Evolutionary conservation across 2,329 filamentous ascomycete species (phyloP).

Genomic region (Ophiostoma sp.): DNA sequence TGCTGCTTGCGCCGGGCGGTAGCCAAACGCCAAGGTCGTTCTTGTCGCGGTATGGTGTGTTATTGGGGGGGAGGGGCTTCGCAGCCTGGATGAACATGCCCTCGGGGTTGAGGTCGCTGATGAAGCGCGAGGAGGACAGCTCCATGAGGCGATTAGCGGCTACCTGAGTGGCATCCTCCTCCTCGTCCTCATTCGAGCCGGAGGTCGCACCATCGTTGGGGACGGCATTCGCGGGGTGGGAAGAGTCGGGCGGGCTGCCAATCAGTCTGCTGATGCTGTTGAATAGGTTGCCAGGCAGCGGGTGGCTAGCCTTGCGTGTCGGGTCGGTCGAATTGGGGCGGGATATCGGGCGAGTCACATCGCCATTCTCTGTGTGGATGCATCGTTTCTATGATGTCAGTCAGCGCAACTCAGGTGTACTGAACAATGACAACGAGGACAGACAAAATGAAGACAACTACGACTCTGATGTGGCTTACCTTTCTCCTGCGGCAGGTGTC

Average conservation of each 20-base stretch:
- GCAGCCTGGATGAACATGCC: constrained; percentile 54
- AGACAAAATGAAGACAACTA: no score
- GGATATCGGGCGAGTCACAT: background rate
- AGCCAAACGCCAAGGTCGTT: constrained; percentile 54
- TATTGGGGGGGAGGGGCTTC: constrained; percentile 34
- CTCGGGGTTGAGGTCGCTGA: constrained; percentile 56
- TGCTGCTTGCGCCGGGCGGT: constrained; percentile 15
- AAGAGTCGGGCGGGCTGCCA: background rate
- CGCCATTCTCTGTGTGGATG: constrained; percentile 36
- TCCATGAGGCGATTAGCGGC: constrained; percentile 31
- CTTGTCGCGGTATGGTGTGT: constrained; percentile 38
- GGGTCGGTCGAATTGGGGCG: background rate
- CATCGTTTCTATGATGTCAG: constrained; percentile 37
- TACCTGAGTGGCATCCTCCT: constrained; percentile 27
- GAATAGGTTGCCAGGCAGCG: background rate
- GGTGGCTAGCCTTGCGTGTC: constrained; percentile 12
- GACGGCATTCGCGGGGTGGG: background rate
- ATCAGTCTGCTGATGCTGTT: background rate
- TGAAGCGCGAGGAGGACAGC: constrained; percentile 43
- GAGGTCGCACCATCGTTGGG: background rate
- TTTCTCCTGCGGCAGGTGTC: constrained; percentile 51
- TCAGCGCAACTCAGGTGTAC: no score
- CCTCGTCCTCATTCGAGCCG: background rate
- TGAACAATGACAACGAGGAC: no score
- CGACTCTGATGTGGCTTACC: constrained; percentile 31